These are phyloP conservation scores for Schizochytrium sp. DNA, from an alignment of 108 stramenopile species.

Conservation along the genomic window DNA sequence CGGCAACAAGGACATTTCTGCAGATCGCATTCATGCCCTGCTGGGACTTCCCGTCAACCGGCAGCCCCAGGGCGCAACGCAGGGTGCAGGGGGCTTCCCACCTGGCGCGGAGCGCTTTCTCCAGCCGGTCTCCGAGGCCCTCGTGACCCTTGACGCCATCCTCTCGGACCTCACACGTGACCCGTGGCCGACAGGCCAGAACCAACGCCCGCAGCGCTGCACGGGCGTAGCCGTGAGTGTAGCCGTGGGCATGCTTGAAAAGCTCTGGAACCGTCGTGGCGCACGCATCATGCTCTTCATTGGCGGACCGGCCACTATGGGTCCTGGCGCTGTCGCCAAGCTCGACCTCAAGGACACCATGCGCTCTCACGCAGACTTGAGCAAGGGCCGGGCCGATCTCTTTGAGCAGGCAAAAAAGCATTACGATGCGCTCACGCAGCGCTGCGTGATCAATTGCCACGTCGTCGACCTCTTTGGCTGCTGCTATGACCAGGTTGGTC, in stretches of 20 bases:
- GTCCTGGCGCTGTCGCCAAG: conserved; percentile 82
- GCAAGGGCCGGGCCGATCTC: conserved; percentile 76
- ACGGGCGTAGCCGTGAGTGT: conserved; percentile 80
- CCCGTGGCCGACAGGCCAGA: conserved; percentile 86
- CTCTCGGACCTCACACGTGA: conserved; percentile 91
- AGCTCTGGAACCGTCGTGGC: conserved; percentile 77
- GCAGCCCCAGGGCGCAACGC: not conserved
- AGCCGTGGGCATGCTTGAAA: conserved; percentile 76
- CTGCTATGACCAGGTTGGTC: conserved; percentile 90
- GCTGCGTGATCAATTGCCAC: conserved; percentile 54
- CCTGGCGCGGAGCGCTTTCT: conserved; percentile 63
- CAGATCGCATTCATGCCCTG: not conserved
- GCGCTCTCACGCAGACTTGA: conserved; percentile 76
- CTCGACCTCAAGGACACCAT: conserved; percentile 79
- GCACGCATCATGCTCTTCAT: conserved; percentile 91
- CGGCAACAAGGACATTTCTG: conserved; percentile 55
- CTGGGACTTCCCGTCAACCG: not conserved
- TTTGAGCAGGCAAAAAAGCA: conserved; percentile 83
- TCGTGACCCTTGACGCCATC: conserved; percentile 77
- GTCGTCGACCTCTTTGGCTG: conserved; percentile 98
- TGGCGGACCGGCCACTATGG: conserved; percentile 89
- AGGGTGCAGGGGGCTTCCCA: not conserved
- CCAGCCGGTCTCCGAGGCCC: conserved; percentile 80
- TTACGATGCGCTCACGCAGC: conserved; percentile 73
- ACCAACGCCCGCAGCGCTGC: conserved; percentile 81